Conservation (phyloP, 805 yeast genomes). For the Barnettozyma pratensis region DNA sequence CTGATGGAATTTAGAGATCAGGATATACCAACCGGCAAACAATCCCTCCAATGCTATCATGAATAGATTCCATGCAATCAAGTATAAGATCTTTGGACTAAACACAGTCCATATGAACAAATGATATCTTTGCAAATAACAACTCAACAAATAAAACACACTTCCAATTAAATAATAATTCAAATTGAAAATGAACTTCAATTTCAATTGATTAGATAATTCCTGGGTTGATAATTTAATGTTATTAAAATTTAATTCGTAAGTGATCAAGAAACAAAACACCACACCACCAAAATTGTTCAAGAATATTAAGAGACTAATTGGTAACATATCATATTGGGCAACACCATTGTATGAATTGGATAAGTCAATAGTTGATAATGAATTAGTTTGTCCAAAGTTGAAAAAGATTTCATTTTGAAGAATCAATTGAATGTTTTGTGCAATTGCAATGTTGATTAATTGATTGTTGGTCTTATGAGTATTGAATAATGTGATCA, state of each 20-base stretch:
- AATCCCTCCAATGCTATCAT: constrained; percentile 27
- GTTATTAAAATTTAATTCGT: constrained; percentile 25
- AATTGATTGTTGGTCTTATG: constrained; percentile 1
- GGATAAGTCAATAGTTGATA: constrained; percentile 85
- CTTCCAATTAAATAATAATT: constrained; percentile 59
- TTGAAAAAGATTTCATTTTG: constrained; percentile 81
- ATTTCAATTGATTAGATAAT: constrained; percentile 1
- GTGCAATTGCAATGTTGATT: constrained; percentile 2
- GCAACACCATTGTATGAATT: constrained; percentile 89
- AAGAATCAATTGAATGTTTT: constrained; percentile 36
- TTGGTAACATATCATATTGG: constrained; percentile 60
- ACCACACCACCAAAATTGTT: constrained; percentile 87
- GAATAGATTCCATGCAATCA: constrained; percentile 66
- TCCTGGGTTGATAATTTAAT: constrained; percentile 3
- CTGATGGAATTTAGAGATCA: neutral
- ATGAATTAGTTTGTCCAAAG: constrained; percentile 85
- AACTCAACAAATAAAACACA: constrained; percentile 56
- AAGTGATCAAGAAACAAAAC: constrained; percentile 40
- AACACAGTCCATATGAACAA: constrained; percentile 97
- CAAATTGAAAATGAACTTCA: constrained; percentile 25
- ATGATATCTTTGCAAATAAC: constrained; percentile 73
- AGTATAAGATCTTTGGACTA: constrained; percentile 84
- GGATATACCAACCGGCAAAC: neutral
- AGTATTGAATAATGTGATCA: neutral
- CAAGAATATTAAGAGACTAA: constrained; percentile 72